These are phyloP conservation scores for Calycina marina DNA, from an alignment of 2,329 filamentous ascomycete species.

Conservation along the genomic window DNA sequence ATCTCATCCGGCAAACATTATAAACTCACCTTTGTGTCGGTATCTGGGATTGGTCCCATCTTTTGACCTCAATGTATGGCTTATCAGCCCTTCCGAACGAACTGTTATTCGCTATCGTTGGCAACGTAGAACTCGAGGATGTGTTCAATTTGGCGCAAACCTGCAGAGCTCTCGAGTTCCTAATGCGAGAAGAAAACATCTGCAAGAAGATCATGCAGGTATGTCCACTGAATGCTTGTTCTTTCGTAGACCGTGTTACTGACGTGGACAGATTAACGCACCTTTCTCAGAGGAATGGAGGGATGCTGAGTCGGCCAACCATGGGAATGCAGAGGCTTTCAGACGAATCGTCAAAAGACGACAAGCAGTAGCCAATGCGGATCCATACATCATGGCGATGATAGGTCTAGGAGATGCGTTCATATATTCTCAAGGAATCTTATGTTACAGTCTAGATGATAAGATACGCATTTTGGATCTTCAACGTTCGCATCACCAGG, in stretches of 20 bases:
- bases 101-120: slow-evolving; percentile 17
- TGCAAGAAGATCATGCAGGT: slow-evolving; percentile 19
- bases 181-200: slow-evolving; percentile 19
- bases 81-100: slow-evolving; percentile 20
- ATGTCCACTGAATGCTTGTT: slow-evolving; percentile 1
- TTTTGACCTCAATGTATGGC: too few species aligned
- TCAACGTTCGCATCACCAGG: slow-evolving; percentile 30
- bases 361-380: slow-evolving; percentile 42
- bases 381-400: slow-evolving; percentile 45
- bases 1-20: too few species aligned
- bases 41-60: too few species aligned
- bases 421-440: slow-evolving; percentile 44
- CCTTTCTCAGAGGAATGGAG: slow-evolving; percentile 17
- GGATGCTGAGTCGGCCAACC: slow-evolving; percentile 7
- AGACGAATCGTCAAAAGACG: slow-evolving; percentile 46
- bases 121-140: slow-evolving; percentile 19
- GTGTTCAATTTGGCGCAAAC: slow-evolving; percentile 17
- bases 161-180: slow-evolving; percentile 15
- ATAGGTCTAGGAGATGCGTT: slow-evolving; percentile 46
- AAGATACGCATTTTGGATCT: slow-evolving; percentile 45
- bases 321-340: slow-evolving; percentile 35
- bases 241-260: slow-evolving; percentile 5
- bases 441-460: slow-evolving; percentile 45
- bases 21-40: too few species aligned
- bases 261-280: slow-evolving; percentile 16